Evolutionary conservation across 306 rosid species (phyloP).

Genomic region (Sophora flavescens): DNA sequence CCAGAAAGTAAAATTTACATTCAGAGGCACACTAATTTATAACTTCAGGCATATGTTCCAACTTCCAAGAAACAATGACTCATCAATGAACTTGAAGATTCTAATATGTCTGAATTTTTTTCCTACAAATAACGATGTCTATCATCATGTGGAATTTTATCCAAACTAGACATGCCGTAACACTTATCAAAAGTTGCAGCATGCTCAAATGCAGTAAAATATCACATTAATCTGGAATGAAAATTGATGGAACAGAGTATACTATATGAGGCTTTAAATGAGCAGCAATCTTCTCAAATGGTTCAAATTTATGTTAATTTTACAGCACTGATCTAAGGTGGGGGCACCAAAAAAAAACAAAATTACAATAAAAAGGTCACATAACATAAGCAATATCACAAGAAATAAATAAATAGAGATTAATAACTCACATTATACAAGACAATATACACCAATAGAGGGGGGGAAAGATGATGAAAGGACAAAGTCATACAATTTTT

Average conservation of each 20-base stretch:
- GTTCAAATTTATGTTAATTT: background rate
- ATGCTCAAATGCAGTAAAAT: no score
- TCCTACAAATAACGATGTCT: constrained; percentile 12
- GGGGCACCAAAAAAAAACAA: background rate
- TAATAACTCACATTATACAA: constrained; percentile 7
- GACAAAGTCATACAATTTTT: background rate
- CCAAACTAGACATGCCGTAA: background rate
- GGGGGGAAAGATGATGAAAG: background rate
- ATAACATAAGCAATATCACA: background rate
- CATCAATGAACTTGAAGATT: constrained; percentile 49
- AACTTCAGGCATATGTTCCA: constrained; percentile 19
- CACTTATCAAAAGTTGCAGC: no score
- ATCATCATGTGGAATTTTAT: background rate
- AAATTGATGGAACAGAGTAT: no score
- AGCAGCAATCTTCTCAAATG: no score
- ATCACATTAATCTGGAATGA: no score
- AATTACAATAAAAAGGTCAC: background rate
- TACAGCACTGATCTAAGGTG: background rate
- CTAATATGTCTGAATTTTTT: background rate
- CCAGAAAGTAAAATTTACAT: constrained; percentile 36
- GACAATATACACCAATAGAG: background rate
- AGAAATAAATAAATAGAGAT: background rate
- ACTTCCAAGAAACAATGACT: constrained; percentile 34
- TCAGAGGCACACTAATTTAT: background rate
- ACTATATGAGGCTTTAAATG: no score